Evolutionary conservation across 306 rosid genomes (phyloP).

Genomic region (Fragaria nilgerrensis): DNA sequence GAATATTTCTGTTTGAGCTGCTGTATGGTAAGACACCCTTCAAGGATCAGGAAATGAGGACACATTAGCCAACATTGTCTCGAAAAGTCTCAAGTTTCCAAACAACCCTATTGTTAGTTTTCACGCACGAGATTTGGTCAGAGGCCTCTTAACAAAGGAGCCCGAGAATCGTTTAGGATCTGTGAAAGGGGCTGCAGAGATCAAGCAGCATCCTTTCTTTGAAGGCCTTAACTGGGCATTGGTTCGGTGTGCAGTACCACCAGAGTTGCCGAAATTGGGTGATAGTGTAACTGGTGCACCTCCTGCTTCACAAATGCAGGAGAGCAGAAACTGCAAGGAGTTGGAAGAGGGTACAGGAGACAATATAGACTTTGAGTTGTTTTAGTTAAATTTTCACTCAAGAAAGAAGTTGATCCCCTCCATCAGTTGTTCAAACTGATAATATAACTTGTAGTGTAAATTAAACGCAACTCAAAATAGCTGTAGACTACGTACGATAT

Average conservation of each 20-base stretch:
- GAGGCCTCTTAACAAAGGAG: conserved; percentile 76
- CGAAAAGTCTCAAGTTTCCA: conserved; percentile 86
- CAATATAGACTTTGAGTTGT: conserved; percentile 69
- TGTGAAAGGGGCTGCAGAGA: conserved; percentile 87
- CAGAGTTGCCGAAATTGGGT: conserved; percentile 70
- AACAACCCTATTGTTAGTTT: conserved; percentile 79
- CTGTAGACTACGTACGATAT: conserved; percentile 46
- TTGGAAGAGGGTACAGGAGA: conserved; percentile 50
- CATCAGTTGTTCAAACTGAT: conserved; percentile 36
- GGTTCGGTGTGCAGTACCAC: conserved; percentile 86
- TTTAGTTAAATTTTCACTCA: conserved; percentile 41
- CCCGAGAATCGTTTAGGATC: conserved; percentile 93
- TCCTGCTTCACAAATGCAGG: conserved; percentile 47
- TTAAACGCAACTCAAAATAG: conserved; percentile 44
- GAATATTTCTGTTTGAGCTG: conserved; percentile 84
- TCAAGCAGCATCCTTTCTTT: conserved; percentile 92
- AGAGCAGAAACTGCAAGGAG: conserved; percentile 41
- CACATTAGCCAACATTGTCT: conserved; percentile 70
- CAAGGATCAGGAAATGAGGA: conserved; percentile 78
- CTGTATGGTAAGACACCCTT: conserved; percentile 93
- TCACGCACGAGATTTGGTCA: conserved; percentile 85
- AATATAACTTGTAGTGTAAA: conserved; percentile 46
- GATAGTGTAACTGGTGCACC: conserved; percentile 48
- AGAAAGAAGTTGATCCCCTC: conserved; percentile 20
- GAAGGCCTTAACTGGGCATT: conserved; percentile 98